Percentiles rank a stretch among this genome's conserved stretches.
phyloP scores from a whole-genome alignment of 2,329 filamentous ascomycete species.

The Xylariomycetidae sp. region DNA sequence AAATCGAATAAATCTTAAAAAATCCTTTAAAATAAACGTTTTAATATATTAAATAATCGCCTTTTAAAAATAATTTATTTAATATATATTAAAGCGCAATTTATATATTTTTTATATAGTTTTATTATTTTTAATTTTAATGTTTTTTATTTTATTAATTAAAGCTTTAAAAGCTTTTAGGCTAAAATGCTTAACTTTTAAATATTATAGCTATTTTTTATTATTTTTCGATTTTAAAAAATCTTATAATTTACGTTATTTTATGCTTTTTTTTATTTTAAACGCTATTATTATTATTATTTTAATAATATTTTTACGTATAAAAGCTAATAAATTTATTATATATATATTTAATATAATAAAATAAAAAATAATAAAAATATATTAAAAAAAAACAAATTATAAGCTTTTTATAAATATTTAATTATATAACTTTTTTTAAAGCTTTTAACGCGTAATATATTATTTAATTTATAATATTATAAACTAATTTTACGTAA shows the following conservation, averaged over 20 bases:
- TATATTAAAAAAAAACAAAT: slow-evolving; percentile 1
- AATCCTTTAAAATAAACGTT: neutral
- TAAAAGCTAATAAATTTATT: neutral
- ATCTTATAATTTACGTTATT: neutral
- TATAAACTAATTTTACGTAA: neutral
- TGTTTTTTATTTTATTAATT: neutral
- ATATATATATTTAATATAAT: neutral
- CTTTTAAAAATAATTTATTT: neutral
- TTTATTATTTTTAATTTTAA: neutral
- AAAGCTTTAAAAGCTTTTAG: neutral
- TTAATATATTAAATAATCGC: neutral
- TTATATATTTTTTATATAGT: neutral
- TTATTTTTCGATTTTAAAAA: too few species aligned
- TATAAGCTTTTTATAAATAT: neutral
- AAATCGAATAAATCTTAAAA: slow-evolving; percentile 1
- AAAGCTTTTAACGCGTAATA: neutral
- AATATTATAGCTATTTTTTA: too few species aligned
- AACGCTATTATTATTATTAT: neutral
- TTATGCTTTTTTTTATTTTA: neutral
- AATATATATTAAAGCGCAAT: neutral
- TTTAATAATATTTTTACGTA: neutral
- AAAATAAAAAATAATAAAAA: neutral
- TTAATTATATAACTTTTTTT: neutral
- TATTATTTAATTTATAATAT: neutral
- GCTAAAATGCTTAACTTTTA: neutral